phyloP scores from a whole-genome alignment of 768 basidiomycete species.

The Russula abietina region DNA sequence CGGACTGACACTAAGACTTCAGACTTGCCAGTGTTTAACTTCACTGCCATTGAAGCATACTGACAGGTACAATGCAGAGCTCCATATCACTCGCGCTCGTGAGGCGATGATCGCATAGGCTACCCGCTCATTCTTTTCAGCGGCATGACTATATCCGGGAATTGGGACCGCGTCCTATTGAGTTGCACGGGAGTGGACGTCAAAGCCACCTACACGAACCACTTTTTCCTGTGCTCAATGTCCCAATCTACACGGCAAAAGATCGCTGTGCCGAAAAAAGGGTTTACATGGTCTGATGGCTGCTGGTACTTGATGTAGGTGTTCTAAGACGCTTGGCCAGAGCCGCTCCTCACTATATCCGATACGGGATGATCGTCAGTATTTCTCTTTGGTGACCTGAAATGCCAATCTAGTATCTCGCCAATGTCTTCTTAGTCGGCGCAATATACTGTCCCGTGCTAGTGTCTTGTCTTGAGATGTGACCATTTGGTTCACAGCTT shows the following conservation, averaged over 20 bases:
- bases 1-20: no score
- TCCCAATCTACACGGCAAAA: conserved; percentile 39
- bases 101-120: conserved; percentile 45
- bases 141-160: conserved; percentile 57
- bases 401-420: neutral
- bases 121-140: conserved; percentile 83
- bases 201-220: conserved; percentile 64
- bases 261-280: conserved; percentile 72
- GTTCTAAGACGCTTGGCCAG: conserved; percentile 54
- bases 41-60: neutral
- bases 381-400: conserved; percentile 45
- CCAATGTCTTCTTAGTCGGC: no score
- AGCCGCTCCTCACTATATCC: conserved; percentile 29
- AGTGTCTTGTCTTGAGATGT: neutral
- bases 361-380: conserved; percentile 38
- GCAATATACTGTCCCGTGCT: neutral
- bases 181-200: conserved; percentile 97
- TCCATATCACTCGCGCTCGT: conserved; percentile 34
- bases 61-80: neutral
- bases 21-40: no score
- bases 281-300: conserved; percentile 71
- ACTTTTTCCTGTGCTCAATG: conserved; percentile 79
- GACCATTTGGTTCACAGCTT: neutral
- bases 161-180: no score
- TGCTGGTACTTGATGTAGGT: conserved; percentile 70